Conservation (phyloP, 192 early-diverging fungal genomes). For the Rhizophagus clarus region DNA sequence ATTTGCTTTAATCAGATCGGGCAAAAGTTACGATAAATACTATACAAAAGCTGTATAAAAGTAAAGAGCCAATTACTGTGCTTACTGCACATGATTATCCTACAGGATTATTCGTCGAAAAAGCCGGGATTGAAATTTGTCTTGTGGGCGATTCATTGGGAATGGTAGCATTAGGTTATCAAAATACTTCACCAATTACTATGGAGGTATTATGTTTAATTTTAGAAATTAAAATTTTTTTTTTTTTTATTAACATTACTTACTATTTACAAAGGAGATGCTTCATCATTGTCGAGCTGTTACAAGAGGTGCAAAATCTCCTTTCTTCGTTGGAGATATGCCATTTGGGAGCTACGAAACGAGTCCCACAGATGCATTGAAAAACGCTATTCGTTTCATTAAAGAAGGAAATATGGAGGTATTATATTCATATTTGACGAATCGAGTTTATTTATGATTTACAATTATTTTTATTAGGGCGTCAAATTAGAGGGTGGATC, state of each 20-base stretch:
- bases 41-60: slow-evolving; percentile 71
- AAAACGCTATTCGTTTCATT: slow-evolving; percentile 76
- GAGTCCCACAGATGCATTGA: slow-evolving; percentile 72
- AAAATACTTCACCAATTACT: slow-evolving; percentile 82
- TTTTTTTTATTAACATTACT: not conserved
- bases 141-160: slow-evolving; percentile 96
- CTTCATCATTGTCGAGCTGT: slow-evolving; percentile 92
- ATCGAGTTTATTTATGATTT: not conserved
- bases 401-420: slow-evolving; percentile 88
- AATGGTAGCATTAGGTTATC: slow-evolving; percentile 94
- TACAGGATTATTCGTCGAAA: slow-evolving; percentile 79
- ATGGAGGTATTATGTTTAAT: slow-evolving; percentile 66
- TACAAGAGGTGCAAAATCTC: slow-evolving; percentile 70
- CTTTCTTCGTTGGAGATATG: slow-evolving; percentile 89
- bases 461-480: slow-evolving; percentile 42
- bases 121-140: slow-evolving; percentile 81
- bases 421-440: not conserved
- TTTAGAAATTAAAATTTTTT: slow-evolving; percentile 1
- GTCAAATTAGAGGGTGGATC: slow-evolving; percentile 96
- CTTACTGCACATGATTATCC: slow-evolving; percentile 99
- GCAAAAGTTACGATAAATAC: slow-evolving; percentile 87
- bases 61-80: slow-evolving; percentile 80
- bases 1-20: not conserved
- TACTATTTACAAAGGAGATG: slow-evolving; percentile 73
- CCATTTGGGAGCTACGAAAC: slow-evolving; percentile 93